A percentile compares a stretch with the other conserved stretches of the same genome.
Conservation (phyloP, 371 early-diverging fungal species). For the Mucor piriformis region DNA sequence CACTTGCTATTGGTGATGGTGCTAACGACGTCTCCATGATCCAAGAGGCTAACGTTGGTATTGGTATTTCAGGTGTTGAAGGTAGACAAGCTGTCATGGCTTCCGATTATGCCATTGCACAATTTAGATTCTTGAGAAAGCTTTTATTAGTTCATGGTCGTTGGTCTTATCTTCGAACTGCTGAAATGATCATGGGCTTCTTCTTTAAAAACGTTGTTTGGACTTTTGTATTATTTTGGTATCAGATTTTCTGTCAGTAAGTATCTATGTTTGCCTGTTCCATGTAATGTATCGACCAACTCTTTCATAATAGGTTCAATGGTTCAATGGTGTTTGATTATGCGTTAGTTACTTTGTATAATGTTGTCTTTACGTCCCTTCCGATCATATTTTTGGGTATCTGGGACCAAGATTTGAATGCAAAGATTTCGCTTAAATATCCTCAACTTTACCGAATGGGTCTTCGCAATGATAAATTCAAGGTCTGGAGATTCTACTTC, state of each 20-base stretch:
- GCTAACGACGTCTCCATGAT: conserved; percentile 97
- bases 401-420: conserved; percentile 91
- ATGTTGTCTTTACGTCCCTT: conserved; percentile 77
- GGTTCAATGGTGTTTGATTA: conserved; percentile 77
- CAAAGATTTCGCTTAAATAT: conserved; percentile 68
- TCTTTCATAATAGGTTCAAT: conserved; percentile 39
- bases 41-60: conserved; percentile 87
- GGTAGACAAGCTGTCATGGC: conserved; percentile 94
- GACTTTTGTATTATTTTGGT: conserved; percentile 82
- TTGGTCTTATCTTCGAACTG: conserved; percentile 81
- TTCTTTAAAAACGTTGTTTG: conserved; percentile 85
- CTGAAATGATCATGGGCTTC: conserved; percentile 79
- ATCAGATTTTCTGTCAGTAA: conserved; percentile 79
- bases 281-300: conserved; percentile 34
- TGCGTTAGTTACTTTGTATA: conserved; percentile 77
- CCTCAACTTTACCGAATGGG: conserved; percentile 91
- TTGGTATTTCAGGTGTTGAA: conserved; percentile 93
- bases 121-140: conserved; percentile 79
- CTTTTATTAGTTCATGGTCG: conserved; percentile 83
- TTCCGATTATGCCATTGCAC: conserved; percentile 88
- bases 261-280: too few species aligned
- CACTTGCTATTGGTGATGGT: conserved; percentile 88
- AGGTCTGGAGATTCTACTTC: conserved; percentile 81
- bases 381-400: conserved; percentile 69
- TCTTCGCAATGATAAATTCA: conserved; percentile 83